A percentile compares a stretch with the other conserved stretches of the same genome.
Evolutionary conservation across 2,329 filamentous ascomycete genomes (phyloP).

Genomic region (Botryotinia globosa): DNA sequence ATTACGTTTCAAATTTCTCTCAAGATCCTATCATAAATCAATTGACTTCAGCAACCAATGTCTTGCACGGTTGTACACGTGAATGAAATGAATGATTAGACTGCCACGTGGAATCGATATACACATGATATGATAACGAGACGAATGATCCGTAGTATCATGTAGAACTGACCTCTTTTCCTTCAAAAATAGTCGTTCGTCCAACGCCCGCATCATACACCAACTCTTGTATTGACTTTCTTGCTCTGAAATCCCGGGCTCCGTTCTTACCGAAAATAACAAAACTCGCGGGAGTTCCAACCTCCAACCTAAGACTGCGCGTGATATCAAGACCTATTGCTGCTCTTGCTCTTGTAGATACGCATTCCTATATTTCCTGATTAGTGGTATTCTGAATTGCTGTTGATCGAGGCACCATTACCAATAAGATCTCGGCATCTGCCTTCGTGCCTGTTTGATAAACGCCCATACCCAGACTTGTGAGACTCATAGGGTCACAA

Average conservation of each 20-base stretch:
- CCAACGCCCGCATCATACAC: conserved; percentile 35
- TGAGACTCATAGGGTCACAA: conserved; percentile 62
- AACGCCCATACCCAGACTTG: conserved; percentile 60
- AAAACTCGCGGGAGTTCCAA: conserved; percentile 34
- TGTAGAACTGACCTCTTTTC: conserved; percentile 21
- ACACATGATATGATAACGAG: background rate
- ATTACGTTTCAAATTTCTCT: background rate
- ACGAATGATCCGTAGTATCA: background rate
- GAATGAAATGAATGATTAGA: conserved; percentile 5
- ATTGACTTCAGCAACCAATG: background rate
- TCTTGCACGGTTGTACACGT: conserved; percentile 11
- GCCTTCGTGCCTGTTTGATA: conserved; percentile 63
- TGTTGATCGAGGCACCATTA: conserved; percentile 38
- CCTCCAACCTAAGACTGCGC: conserved; percentile 25
- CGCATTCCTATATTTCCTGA: conserved; percentile 31
- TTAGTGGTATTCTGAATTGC: conserved; percentile 19
- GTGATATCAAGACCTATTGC: conserved; percentile 33
- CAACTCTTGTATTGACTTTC: conserved; percentile 34
- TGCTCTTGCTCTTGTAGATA: conserved; percentile 34
- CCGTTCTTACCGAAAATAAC: conserved; percentile 32
- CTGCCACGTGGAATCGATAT: conserved; percentile 10
- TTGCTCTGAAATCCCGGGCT: conserved; percentile 28
- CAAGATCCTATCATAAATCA: background rate
- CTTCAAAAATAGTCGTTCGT: conserved; percentile 32
- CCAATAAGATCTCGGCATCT: conserved; percentile 58